Percentiles rank a stretch among this genome's conserved stretches.
Conservation (phyloP, 192 early-diverging fungal species). For the Powellomyces hirtus region DNA sequence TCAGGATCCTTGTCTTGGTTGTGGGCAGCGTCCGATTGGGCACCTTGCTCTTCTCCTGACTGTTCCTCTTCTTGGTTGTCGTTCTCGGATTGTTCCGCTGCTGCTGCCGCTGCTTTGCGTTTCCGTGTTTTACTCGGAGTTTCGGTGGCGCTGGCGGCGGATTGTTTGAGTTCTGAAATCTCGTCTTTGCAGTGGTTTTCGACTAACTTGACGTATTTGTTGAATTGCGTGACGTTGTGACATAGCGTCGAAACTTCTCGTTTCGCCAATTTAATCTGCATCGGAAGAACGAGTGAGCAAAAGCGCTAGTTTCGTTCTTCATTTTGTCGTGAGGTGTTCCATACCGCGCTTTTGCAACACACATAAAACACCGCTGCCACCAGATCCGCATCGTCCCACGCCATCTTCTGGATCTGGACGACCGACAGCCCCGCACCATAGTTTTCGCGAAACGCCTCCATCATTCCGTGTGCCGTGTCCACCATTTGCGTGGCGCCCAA, state of each 20-base stretch:
- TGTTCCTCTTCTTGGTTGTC: not conserved
- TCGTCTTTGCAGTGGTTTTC: constrained; percentile 23
- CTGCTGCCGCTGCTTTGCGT: not conserved
- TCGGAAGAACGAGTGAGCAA: not conserved
- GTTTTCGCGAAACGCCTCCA: not conserved
- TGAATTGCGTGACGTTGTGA: constrained; percentile 7
- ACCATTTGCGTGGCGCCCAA: constrained; percentile 21
- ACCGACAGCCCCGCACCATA: not conserved
- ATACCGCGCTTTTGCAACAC: constrained; percentile 2
- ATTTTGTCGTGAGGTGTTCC: not conserved
- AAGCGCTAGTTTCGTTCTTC: too few relatives aligned
- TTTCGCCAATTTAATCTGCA: constrained; percentile 9
- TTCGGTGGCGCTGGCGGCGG: not conserved
- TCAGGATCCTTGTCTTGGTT: not conserved
- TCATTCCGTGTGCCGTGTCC: not conserved
- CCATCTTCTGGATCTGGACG: not conserved
- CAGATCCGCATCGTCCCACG: constrained; percentile 9
- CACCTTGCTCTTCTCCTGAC: too few relatives aligned
- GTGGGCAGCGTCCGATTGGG: not conserved
- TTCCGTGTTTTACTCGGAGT: not conserved
- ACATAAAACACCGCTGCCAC: constrained; percentile 15
- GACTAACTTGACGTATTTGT: not conserved
- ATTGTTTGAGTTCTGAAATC: constrained; percentile 1
- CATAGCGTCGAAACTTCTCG: not conserved
- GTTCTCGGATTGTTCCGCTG: not conserved